Evolutionary conservation across 192 early-diverging fungal genomes (phyloP), one percentile per base, ranked within the genome.

Genomic region (Coemansia sp.): DNA sequence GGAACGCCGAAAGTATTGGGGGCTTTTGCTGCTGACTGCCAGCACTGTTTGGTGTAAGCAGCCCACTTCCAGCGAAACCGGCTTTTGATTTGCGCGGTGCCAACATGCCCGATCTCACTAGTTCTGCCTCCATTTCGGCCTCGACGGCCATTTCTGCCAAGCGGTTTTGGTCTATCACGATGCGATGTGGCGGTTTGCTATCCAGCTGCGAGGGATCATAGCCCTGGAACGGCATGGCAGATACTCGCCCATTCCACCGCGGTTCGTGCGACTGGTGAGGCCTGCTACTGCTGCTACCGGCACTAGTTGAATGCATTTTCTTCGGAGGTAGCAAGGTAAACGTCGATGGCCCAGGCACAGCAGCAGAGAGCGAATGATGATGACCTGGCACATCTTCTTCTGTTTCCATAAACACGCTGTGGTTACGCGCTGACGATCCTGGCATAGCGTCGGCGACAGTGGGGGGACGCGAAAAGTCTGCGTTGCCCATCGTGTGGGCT

Each of bases 41-140:
- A 41, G 34, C 51, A 15, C 29, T 20, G 16, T 40, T 41, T 2
- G 51, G 51, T 15, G 34, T 46, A 13, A 42, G 33, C 10, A 40
- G 16, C 16, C 38, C 40, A 22, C 41, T 9, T 54, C 63, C 20
- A 64, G 70, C 59, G 62, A 55, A 7, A 40, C 24, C 60, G 38
- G 61, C 8, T 20, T 46, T 18, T 47, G 70, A 43, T 33, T 72
- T 74, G 15, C 70, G 73, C 13, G 73, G 63, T 5, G 81, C 42
- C 40, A 84, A 68, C 44, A 84, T 71, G 1, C 81, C 81, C 3
- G 81, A 84, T 55, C 81, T 69, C 12, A 79, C 74, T 5, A 84
- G 71, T 62, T 78, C 81, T 7, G 76, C 81, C 41, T 78, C 77
- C 74, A 79, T 76, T 47, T 84, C 81, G 12, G 81, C 81, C 46